Conservation (phyloP, 2,329 filamentous ascomycete genomes). For the Epichloe amarillans region DNA sequence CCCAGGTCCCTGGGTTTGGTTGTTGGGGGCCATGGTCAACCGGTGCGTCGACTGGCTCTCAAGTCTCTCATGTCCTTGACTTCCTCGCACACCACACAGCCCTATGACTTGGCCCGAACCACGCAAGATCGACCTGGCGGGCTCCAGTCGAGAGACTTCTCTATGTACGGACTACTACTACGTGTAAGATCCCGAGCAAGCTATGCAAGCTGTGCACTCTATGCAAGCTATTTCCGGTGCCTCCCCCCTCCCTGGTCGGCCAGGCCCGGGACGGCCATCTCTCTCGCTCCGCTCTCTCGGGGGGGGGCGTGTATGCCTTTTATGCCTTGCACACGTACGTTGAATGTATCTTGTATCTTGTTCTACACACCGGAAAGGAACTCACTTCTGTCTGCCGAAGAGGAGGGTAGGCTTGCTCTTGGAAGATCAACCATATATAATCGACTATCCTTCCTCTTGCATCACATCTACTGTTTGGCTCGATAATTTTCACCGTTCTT, state of each 20-base stretch:
- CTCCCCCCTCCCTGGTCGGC: neutral
- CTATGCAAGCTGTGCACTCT: neutral
- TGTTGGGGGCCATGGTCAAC: neutral
- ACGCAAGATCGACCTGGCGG: constrained; percentile 3
- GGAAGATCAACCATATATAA: constrained; percentile 3
- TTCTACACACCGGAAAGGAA: neutral
- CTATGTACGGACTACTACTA: neutral
- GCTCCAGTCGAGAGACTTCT: neutral
- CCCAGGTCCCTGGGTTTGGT: constrained; percentile 1
- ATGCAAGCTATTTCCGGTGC: constrained; percentile 6
- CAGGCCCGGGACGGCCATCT: neutral
- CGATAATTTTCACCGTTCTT: constrained; percentile 1
- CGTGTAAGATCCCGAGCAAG: constrained; percentile 1
- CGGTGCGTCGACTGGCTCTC: constrained; percentile 1
- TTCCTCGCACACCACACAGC: constrained; percentile 2
- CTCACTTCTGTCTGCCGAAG: neutral
- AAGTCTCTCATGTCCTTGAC: neutral
- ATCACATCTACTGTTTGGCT: neutral
- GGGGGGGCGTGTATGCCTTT: neutral
- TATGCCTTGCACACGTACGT: neutral
- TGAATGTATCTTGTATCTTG: neutral
- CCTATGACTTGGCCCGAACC: constrained; percentile 4
- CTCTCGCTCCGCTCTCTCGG: neutral
- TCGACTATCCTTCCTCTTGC: constrained; percentile 3
- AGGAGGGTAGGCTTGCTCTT: neutral